These are phyloP conservation scores for Brettanomyces nanus DNA, from an alignment of 805 yeast genomes.

Conservation along the genomic window DNA sequence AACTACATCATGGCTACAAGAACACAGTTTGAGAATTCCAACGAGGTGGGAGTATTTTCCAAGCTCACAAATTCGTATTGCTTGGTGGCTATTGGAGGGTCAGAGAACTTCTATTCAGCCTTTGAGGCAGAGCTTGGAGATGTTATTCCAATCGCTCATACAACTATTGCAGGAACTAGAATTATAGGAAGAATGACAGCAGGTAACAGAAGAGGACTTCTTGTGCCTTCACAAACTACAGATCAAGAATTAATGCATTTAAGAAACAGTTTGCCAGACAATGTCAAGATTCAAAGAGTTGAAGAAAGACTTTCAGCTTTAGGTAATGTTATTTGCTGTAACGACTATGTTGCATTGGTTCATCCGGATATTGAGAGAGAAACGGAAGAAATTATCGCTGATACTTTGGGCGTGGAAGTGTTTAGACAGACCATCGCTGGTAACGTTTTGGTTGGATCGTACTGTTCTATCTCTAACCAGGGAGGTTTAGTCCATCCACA, in stretches of 20 bases:
- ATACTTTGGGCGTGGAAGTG: slow-evolving; percentile 96
- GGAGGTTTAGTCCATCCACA: slow-evolving; percentile 99
- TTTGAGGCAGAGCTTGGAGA: slow-evolving; percentile 97
- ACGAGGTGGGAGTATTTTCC: slow-evolving; percentile 90
- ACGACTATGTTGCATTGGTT: slow-evolving; percentile 96
- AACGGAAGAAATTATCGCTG: slow-evolving; percentile 97
- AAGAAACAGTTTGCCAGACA: slow-evolving; percentile 92
- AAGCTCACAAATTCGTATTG: slow-evolving; percentile 95
- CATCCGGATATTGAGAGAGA: slow-evolving; percentile 99
- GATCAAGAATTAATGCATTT: slow-evolving; percentile 97
- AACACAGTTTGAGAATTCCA: slow-evolving; percentile 72
- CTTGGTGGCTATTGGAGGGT: slow-evolving; percentile 94
- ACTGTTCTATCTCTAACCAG: slow-evolving; percentile 90
- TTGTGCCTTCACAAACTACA: slow-evolving; percentile 96
- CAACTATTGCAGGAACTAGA: slow-evolving; percentile 97
- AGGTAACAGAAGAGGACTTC: slow-evolving; percentile 93
- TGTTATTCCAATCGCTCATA: slow-evolving; percentile 91
- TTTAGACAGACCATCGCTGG: slow-evolving; percentile 99
- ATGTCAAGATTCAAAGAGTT: slow-evolving; percentile 92
- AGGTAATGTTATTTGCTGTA: slow-evolving; percentile 97
- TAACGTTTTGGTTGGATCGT: slow-evolving; percentile 93
- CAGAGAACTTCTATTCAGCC: slow-evolving; percentile 76
- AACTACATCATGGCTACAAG: slow-evolving; percentile 73
- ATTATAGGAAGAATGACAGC: slow-evolving; percentile 98
- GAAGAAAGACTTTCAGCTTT: slow-evolving; percentile 96